Conservation (phyloP, 495 filamentous ascomycete genomes). For the Aspergillus affinis region DNA sequence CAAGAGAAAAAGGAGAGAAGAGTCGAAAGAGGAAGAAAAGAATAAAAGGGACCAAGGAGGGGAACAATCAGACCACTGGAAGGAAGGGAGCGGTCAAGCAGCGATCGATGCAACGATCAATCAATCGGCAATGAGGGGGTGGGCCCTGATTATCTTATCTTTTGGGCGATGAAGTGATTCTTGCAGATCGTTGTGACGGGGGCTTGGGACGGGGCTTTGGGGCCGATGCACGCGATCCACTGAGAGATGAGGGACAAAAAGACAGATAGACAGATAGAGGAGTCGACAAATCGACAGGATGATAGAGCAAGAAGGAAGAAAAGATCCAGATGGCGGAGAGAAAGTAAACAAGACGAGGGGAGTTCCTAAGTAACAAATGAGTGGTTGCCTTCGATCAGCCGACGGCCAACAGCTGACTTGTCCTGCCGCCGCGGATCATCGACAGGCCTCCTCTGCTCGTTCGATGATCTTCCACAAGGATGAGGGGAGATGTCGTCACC, state of each 20-base stretch:
- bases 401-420: constrained; percentile 8
- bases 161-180: not conserved
- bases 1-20: constrained; percentile 12
- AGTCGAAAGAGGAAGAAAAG: not conserved
- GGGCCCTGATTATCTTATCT: not conserved
- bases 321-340: constrained; percentile 8
- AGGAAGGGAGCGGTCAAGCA: constrained; percentile 5
- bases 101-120: not conserved
- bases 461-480: not conserved
- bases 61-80: constrained; percentile 5
- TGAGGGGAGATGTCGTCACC: not conserved
- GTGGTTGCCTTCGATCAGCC: constrained; percentile 4
- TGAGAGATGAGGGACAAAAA: not conserved
- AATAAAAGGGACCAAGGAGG: not conserved
- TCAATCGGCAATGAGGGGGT: not conserved
- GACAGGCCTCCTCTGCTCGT: not conserved
- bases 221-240: not conserved
- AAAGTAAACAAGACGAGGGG: constrained; percentile 8
- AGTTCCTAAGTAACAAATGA: not conserved
- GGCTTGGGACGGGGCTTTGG: not conserved
- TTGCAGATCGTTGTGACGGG: not conserved
- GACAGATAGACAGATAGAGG: not conserved
- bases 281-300: not conserved
- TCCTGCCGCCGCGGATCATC: not conserved
- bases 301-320: not conserved